Conservation (phyloP, 148 eudicot species). For the Diospyros kaki region DNA sequence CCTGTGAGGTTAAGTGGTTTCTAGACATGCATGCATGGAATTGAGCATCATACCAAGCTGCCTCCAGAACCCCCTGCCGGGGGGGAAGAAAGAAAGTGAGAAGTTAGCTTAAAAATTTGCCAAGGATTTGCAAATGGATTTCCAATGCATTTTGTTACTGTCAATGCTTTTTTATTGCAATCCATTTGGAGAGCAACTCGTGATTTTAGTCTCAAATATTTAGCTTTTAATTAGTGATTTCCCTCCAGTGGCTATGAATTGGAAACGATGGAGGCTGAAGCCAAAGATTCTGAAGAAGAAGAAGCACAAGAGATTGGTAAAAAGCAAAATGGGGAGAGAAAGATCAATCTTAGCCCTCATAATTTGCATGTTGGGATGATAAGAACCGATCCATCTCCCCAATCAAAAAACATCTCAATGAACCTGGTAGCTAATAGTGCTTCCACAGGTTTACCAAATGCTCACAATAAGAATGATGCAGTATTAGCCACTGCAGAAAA, state of each 20-base stretch:
- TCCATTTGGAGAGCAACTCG: not conserved
- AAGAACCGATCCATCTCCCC: conserved; percentile 21
- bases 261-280: conserved; percentile 68
- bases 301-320: conserved; percentile 20
- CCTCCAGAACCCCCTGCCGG: too few relatives aligned
- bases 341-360: conserved; percentile 23
- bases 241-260: conserved; percentile 66
- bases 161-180: not conserved
- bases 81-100: too few relatives aligned
- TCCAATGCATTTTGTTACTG: not conserved
- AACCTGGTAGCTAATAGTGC: conserved; percentile 19
- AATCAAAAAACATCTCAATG: conserved; percentile 14
- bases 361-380: conserved; percentile 19
- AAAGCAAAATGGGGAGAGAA: not conserved
- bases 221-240: not conserved
- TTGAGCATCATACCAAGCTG: too few relatives aligned
- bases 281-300: conserved; percentile 90
- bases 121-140: not conserved
- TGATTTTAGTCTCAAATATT: not conserved
- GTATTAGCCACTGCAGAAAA: conserved; percentile 22
- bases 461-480: too few relatives aligned
- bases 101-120: too few relatives aligned
- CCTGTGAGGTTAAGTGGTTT: not conserved
- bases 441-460: conserved; percentile 8
- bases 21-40: too few relatives aligned